A percentile compares a stretch with the other conserved stretches of the same genome.
phyloP scores from a whole-genome alignment of 139 green algal genomes.

The Nannochloris sp. region DNA sequence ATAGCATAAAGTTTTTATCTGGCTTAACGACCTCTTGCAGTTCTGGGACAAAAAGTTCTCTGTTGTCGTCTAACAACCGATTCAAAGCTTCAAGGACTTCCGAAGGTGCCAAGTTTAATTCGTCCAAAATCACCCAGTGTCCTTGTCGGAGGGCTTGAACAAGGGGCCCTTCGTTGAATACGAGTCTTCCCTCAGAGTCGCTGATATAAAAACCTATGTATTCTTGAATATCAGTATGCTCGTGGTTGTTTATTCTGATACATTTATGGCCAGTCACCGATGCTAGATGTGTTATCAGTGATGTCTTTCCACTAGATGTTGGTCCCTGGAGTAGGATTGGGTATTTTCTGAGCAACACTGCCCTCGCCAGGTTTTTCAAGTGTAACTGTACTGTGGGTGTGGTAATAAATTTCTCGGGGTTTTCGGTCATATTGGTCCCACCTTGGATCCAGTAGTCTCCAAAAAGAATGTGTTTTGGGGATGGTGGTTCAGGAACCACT shows the following conservation, averaged over 20 bases:
- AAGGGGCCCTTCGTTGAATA: conserved; percentile 86
- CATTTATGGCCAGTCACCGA: conserved; percentile 80
- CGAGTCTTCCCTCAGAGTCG: conserved; percentile 59
- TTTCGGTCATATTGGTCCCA: conserved; percentile 39
- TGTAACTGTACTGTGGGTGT: conserved; percentile 71
- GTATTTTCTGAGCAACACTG: conserved; percentile 72
- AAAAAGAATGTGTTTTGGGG: conserved; percentile 63
- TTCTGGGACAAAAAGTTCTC: conserved; percentile 96
- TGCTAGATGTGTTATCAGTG: conserved; percentile 88
- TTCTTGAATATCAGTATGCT: conserved; percentile 97
- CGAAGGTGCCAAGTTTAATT: conserved; percentile 94
- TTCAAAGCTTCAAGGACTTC: conserved; percentile 97
- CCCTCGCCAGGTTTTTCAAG: conserved; percentile 82
- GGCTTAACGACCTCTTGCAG: conserved; percentile 84
- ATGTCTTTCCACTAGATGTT: conserved; percentile 94
- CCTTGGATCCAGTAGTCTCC: conserved; percentile 91
- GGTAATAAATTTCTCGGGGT: conserved; percentile 70
- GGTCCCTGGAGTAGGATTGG: conserved; percentile 90
- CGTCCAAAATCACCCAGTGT: conserved; percentile 96
- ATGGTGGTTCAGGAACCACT: conserved; percentile 23
- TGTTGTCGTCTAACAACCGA: conserved; percentile 96
- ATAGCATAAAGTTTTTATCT: conserved; percentile 98
- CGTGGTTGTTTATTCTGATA: conserved; percentile 99
- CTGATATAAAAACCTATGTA: conserved; percentile 90
- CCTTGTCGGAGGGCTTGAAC: conserved; percentile 81